phyloP scores from a whole-genome alignment of 768 basidiomycete species.

The Podaxis pistillaris region DNA sequence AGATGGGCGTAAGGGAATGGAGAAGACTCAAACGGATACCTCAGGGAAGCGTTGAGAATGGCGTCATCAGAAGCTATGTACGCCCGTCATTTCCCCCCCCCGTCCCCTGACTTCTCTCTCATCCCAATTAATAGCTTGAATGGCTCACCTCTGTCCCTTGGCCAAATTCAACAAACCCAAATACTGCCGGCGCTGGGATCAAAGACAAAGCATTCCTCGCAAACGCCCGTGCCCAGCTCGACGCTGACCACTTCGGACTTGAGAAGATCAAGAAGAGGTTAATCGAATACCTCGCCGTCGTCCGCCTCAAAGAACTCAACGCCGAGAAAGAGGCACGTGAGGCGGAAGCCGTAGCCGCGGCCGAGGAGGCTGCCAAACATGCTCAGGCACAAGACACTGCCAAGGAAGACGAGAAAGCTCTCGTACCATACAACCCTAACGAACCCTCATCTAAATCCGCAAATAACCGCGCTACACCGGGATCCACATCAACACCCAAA shows the following conservation, averaged over 20 bases:
- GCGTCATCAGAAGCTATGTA: slow-evolving; percentile 83
- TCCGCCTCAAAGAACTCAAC: slow-evolving; percentile 56
- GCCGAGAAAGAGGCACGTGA: slow-evolving; percentile 32
- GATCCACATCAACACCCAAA: background rate
- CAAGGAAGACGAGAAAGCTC: slow-evolving; percentile 21
- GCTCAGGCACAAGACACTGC: slow-evolving; percentile 18
- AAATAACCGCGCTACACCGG: background rate
- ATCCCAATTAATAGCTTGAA: slow-evolving; percentile 57
- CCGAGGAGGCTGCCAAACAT: slow-evolving; percentile 21
- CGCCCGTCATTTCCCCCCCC: slow-evolving; percentile 24
- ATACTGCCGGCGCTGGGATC: slow-evolving; percentile 26
- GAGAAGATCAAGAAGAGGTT: slow-evolving; percentile 90
- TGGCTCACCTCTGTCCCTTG: slow-evolving; percentile 89
- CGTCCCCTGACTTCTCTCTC: background rate
- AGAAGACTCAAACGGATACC: slow-evolving; percentile 85
- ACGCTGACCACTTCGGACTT: slow-evolving; percentile 88
- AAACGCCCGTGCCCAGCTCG: slow-evolving; percentile 75
- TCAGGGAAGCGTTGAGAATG: slow-evolving; percentile 85
- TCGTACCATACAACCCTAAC: slow-evolving; percentile 28
- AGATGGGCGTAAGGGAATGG: slow-evolving; percentile 82
- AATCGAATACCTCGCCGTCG: slow-evolving; percentile 90
- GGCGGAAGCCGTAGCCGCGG: slow-evolving; percentile 20
- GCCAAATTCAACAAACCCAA: slow-evolving; percentile 47
- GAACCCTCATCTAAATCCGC: slow-evolving; percentile 1
- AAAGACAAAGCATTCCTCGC: slow-evolving; percentile 59